phyloP scores from a whole-genome alignment of 1,284 basidiomycete species.

The Trichosporon inkin region DNA sequence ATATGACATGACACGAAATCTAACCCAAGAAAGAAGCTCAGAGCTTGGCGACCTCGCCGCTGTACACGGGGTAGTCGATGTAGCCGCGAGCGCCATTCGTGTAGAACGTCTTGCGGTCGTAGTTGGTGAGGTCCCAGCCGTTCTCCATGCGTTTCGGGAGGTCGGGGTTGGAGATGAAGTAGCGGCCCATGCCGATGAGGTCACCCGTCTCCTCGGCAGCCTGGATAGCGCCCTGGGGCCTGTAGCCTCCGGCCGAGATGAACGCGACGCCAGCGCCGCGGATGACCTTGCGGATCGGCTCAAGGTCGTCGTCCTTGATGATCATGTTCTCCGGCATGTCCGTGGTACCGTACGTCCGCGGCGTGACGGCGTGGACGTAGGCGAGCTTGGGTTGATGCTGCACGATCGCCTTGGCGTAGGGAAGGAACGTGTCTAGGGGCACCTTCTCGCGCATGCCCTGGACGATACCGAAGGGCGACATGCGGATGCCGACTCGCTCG shows the following conservation, averaged over 20 bases:
- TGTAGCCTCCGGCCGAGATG: constrained; percentile 56
- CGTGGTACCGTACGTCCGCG: constrained; percentile 36
- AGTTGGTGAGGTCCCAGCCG: constrained; percentile 37
- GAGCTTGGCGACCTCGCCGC: constrained; percentile 57
- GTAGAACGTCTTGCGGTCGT: constrained; percentile 42
- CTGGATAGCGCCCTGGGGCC: constrained; percentile 30
- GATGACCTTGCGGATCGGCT: constrained; percentile 26
- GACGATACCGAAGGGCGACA: constrained; percentile 58
- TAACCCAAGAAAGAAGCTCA: background rate
- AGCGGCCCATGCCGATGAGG: constrained; percentile 55
- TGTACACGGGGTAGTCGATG: constrained; percentile 20
- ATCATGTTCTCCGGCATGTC: constrained; percentile 23
- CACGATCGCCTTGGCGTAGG: constrained; percentile 35
- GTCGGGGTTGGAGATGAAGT: constrained; percentile 58
- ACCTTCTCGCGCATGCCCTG: constrained; percentile 49
- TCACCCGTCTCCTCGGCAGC: constrained; percentile 46
- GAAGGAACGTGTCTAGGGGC: constrained; percentile 50
- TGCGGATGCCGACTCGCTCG: constrained; percentile 55
- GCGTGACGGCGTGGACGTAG: constrained; percentile 60
- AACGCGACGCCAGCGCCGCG: constrained; percentile 38
- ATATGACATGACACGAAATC: too few species aligned
- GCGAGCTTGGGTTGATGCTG: constrained; percentile 55
- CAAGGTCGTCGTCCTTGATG: constrained; percentile 25
- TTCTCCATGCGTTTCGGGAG: constrained; percentile 53
- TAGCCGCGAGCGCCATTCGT: constrained; percentile 27